phyloP scores from a whole-genome alignment of 2,329 filamentous ascomycete genomes.

The Aureobasidium pullulans region DNA sequence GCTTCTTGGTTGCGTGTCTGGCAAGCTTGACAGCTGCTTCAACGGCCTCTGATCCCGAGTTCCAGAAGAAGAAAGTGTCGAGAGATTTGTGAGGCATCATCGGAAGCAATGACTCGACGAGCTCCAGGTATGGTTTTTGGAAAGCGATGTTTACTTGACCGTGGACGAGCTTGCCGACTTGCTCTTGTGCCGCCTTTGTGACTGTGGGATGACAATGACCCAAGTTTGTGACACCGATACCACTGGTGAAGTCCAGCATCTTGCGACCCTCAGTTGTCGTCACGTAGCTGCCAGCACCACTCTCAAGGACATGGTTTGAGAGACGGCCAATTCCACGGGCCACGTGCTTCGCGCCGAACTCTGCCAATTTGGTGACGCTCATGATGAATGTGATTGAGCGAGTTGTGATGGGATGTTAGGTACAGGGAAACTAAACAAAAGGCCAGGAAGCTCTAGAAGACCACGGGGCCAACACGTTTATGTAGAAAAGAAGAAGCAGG shows the following conservation, averaged over 20 bases:
- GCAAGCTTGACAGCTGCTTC: slow-evolving; percentile 32
- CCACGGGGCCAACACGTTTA: slow-evolving; percentile 12
- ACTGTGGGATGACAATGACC: slow-evolving; percentile 32
- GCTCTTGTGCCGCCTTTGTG: slow-evolving; percentile 29
- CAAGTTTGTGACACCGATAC: slow-evolving; percentile 30
- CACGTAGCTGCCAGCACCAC: slow-evolving; percentile 27
- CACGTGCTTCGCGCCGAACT: slow-evolving; percentile 17
- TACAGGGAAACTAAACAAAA: background rate
- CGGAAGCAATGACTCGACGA: slow-evolving; percentile 28
- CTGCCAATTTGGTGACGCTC: slow-evolving; percentile 16
- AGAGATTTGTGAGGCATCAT: slow-evolving; percentile 30
- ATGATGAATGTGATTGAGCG: slow-evolving; percentile 4
- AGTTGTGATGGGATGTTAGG: background rate
- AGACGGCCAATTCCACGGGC: slow-evolving; percentile 18
- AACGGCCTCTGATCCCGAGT: slow-evolving; percentile 30
- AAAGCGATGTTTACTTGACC: slow-evolving; percentile 36
- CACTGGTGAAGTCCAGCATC: slow-evolving; percentile 30
- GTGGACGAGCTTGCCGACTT: slow-evolving; percentile 32
- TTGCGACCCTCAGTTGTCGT: slow-evolving; percentile 24
- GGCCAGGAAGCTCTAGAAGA: background rate
- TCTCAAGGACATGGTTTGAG: slow-evolving; percentile 25
- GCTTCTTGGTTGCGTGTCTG: slow-evolving; percentile 30
- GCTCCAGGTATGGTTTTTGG: slow-evolving; percentile 31
- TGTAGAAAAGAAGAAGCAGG: slow-evolving; percentile 7
- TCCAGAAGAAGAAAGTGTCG: slow-evolving; percentile 36